These are phyloP conservation scores for Populus euphratica DNA, from an alignment of 345 rosid genomes.

Conservation along the genomic window DNA sequence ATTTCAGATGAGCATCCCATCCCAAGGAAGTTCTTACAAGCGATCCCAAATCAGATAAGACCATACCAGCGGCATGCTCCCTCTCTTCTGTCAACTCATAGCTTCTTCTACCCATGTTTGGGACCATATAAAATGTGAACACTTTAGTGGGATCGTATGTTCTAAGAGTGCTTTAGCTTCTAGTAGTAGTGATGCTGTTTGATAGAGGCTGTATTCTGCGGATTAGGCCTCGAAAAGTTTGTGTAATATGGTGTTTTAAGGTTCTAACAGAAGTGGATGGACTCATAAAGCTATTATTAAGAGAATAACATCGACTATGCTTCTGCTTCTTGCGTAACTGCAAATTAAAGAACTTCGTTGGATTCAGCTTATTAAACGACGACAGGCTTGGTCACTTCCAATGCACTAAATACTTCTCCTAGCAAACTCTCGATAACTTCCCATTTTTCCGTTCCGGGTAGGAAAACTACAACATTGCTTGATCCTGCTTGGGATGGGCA, in stretches of 20 bases:
- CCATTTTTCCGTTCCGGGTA: no score
- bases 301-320: background rate
- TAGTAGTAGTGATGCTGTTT: background rate
- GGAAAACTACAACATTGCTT: no score
- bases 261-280: background rate
- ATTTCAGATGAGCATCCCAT: constrained; percentile 15
- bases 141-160: background rate
- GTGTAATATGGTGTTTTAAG: background rate
- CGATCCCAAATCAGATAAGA: constrained; percentile 47
- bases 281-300: background rate
- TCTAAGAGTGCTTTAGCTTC: background rate
- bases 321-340: background rate
- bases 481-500: background rate
- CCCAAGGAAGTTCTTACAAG: constrained; percentile 38
- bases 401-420: no score
- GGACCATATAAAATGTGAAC: background rate
- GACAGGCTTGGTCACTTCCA: no score
- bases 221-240: background rate
- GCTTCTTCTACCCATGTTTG: background rate
- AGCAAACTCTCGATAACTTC: no score
- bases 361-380: background rate
- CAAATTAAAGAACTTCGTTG: background rate
- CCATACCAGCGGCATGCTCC: constrained; percentile 37
- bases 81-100: constrained; percentile 76
- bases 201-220: background rate